Evolutionary conservation across 495 filamentous ascomycete genomes (phyloP).

Genomic region (Thermothielavioides terrestris): DNA sequence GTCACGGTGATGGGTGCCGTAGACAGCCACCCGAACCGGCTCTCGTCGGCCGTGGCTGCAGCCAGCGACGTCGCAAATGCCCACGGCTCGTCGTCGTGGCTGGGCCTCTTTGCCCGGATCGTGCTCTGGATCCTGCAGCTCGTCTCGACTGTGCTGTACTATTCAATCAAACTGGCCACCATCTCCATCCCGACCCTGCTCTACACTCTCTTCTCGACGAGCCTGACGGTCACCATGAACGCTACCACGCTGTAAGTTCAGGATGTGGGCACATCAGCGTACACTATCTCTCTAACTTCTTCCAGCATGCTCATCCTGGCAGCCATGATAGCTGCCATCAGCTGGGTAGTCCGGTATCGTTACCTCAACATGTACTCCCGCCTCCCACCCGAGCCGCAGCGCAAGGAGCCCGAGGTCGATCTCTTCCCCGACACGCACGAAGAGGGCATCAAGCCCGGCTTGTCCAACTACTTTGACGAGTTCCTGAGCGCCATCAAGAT

Average conservation of each 20-base stretch:
- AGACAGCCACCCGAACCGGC: slow-evolving; percentile 14
- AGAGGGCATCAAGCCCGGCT: slow-evolving; percentile 78
- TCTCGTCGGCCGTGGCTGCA: slow-evolving; percentile 27
- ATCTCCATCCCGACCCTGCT: slow-evolving; percentile 84
- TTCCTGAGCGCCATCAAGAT: slow-evolving; percentile 99
- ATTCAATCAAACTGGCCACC: slow-evolving; percentile 72
- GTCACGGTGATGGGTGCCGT: slow-evolving; percentile 1
- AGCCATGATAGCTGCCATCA: slow-evolving; percentile 67
- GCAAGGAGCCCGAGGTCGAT: slow-evolving; percentile 91
- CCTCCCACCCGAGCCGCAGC: slow-evolving; percentile 85
- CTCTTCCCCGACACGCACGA: slow-evolving; percentile 89
- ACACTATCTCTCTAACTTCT: not conserved
- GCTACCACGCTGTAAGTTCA: slow-evolving; percentile 76
- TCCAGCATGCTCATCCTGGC: slow-evolving; percentile 66
- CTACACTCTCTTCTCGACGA: slow-evolving; percentile 91
- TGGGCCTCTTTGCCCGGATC: slow-evolving; percentile 37
- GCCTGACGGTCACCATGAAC: slow-evolving; percentile 95
- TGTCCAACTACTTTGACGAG: slow-evolving; percentile 93
- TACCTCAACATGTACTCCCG: slow-evolving; percentile 92
- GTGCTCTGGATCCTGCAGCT: slow-evolving; percentile 50
- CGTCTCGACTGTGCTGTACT: slow-evolving; percentile 72
- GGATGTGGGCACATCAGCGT: not conserved
- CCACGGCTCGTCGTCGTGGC: slow-evolving; percentile 38
- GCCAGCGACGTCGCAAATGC: slow-evolving; percentile 31
- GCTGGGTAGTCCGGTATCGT: slow-evolving; percentile 90